Evolutionary conservation across 2,329 filamentous ascomycete species (phyloP).

Genomic region (Anthostomella pinea): DNA sequence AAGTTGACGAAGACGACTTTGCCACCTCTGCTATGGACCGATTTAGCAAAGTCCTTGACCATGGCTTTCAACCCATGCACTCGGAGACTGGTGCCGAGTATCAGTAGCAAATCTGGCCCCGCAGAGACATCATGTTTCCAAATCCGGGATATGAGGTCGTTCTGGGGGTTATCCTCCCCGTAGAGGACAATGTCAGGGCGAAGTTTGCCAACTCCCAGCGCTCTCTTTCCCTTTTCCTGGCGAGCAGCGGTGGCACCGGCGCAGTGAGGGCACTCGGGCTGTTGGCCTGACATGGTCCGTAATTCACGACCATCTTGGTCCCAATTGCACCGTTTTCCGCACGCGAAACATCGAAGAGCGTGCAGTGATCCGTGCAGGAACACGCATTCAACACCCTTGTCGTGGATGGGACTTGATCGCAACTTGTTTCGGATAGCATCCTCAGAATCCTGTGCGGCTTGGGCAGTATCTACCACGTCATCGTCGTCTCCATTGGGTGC

Average conservation of each 20-base stretch:
- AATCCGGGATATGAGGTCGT: constrained; percentile 65
- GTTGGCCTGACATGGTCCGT: constrained; percentile 59
- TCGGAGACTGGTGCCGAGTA: constrained; percentile 67
- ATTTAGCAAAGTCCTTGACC: constrained; percentile 68
- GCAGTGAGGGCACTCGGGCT: constrained; percentile 67
- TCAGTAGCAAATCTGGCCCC: constrained; percentile 64
- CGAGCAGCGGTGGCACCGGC: constrained; percentile 59
- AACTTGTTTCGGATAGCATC: constrained; percentile 14
- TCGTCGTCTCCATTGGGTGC: constrained; percentile 14
- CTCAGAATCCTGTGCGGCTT: constrained; percentile 18
- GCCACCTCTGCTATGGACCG: constrained; percentile 65
- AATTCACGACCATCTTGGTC: constrained; percentile 53
- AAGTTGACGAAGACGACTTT: constrained; percentile 72
- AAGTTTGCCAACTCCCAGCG: constrained; percentile 64
- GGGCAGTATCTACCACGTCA: constrained; percentile 16
- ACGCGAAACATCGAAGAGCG: constrained; percentile 61
- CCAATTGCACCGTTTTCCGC: constrained; percentile 57
- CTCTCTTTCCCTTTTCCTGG: constrained; percentile 63
- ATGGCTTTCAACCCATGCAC: constrained; percentile 71
- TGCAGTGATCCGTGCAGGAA: constrained; percentile 69
- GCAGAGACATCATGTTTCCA: constrained; percentile 65
- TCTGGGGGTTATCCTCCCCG: constrained; percentile 68
- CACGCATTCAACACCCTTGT: constrained; percentile 61
- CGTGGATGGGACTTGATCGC: constrained; percentile 22
- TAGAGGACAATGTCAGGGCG: constrained; percentile 73